These are phyloP conservation scores for Bombardia bombarda DNA, from an alignment of 495 filamentous ascomycete species.

Conservation along the genomic window DNA sequence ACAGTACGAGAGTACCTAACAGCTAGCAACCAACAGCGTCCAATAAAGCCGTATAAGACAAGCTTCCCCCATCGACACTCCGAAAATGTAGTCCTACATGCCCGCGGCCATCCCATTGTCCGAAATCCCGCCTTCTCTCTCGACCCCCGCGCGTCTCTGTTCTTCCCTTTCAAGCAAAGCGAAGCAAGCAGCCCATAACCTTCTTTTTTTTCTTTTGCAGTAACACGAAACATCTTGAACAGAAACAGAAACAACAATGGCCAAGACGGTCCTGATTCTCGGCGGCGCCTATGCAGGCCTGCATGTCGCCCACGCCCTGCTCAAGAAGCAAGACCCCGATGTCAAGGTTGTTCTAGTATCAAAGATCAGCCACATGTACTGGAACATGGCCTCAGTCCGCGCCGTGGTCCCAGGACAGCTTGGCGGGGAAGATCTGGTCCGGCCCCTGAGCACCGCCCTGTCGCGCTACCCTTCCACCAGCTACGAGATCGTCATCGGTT, in stretches of 20 bases:
- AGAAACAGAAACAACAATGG: no score
- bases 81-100: neutral
- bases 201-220: no score
- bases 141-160: neutral
- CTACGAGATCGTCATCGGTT: slow-evolving; percentile 36
- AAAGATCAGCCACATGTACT: slow-evolving; percentile 49
- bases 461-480: slow-evolving; percentile 28
- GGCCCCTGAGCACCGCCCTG: slow-evolving; percentile 31
- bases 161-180: neutral
- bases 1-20: no score
- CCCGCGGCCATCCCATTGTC: neutral
- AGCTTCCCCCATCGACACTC: neutral
- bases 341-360: slow-evolving; percentile 40
- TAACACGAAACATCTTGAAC: no score
- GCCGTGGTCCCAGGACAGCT: slow-evolving; percentile 42
- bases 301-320: slow-evolving; percentile 42
- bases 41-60: neutral
- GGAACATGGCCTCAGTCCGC: slow-evolving; percentile 48
- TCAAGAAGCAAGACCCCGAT: slow-evolving; percentile 37
- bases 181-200: no score
- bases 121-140: neutral
- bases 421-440: slow-evolving; percentile 40
- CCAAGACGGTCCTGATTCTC: slow-evolving; percentile 43
- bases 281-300: slow-evolving; percentile 48
- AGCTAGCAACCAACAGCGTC: no score